These are phyloP conservation scores for Rubia peregrina DNA, from an alignment of 305 asterid genomes.

Conservation along the genomic window DNA sequence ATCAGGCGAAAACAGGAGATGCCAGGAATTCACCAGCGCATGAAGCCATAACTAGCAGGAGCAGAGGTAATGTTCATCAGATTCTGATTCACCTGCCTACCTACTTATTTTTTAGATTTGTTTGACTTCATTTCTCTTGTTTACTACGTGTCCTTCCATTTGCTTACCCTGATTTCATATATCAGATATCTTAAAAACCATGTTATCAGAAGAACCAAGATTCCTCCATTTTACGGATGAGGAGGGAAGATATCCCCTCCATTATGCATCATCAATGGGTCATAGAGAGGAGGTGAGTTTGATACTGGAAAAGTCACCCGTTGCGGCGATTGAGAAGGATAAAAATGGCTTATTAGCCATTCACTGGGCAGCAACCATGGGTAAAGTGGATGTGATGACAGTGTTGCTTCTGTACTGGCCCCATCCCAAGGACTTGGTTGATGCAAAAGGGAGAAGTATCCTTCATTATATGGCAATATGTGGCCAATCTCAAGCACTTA, in stretches of 20 bases:
- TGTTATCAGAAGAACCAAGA: background rate
- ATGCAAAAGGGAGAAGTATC: background rate
- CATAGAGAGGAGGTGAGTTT: background rate
- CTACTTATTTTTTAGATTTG: background rate
- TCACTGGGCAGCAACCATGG: constrained; percentile 3
- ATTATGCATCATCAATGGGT: constrained; percentile 7
- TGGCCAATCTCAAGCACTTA: background rate
- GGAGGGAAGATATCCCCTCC: constrained; percentile 3
- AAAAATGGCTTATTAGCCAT: background rate
- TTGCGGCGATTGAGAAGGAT: background rate
- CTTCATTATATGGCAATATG: background rate
- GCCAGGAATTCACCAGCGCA: background rate
- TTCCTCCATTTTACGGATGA: background rate
- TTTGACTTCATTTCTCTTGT: background rate
- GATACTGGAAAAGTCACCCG: background rate
- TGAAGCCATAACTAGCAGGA: constrained; percentile 3
- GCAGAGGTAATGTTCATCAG: background rate
- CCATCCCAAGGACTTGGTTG: background rate
- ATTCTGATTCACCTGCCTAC: background rate
- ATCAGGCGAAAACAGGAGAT: too few relatives aligned
- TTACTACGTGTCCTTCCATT: background rate
- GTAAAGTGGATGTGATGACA: background rate
- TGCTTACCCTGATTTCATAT: background rate
- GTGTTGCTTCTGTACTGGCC: constrained; percentile 1
- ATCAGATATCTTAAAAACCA: background rate